Evolutionary conservation across 169 alveolate genomes (phyloP).

Genomic region (Plasmodium adleri): DNA sequence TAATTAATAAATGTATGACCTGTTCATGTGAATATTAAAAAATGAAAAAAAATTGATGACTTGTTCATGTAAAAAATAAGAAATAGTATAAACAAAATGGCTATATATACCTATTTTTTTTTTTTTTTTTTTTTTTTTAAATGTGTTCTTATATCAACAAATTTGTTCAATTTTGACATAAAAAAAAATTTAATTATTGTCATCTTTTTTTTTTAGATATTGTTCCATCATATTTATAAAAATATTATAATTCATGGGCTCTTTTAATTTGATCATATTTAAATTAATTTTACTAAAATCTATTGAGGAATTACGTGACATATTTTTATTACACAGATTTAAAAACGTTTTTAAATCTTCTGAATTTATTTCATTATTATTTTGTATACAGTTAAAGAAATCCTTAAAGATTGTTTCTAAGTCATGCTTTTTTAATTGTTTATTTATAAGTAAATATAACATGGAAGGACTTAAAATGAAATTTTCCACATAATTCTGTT

Average conservation of each 20-base stretch:
- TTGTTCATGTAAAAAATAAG: too few species aligned
- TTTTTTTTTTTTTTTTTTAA: too few species aligned
- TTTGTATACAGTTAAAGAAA: constrained; percentile 31
- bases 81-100: too few species aligned
- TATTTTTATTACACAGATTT: constrained; percentile 29
- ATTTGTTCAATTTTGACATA: too few species aligned
- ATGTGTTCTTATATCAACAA: too few species aligned
- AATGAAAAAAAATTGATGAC: too few species aligned
- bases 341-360: constrained; percentile 30
- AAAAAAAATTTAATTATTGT: too few species aligned
- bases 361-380: constrained; percentile 43
- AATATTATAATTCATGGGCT: constrained; percentile 13
- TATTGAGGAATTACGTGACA: constrained; percentile 28
- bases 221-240: constrained; percentile 46
- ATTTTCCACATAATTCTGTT: constrained; percentile 50
- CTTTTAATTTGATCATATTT: neutral
- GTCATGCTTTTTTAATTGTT: constrained; percentile 39
- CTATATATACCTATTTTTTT: too few species aligned
- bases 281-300: constrained; percentile 38
- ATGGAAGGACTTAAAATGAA: constrained; percentile 54
- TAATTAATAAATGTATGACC: too few species aligned
- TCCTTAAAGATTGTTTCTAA: constrained; percentile 53
- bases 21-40: too few species aligned
- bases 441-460: constrained; percentile 61
- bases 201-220: constrained; percentile 20